Conservation (phyloP, 805 yeast genomes). For the Monosporozyma yasuniensis region DNA sequence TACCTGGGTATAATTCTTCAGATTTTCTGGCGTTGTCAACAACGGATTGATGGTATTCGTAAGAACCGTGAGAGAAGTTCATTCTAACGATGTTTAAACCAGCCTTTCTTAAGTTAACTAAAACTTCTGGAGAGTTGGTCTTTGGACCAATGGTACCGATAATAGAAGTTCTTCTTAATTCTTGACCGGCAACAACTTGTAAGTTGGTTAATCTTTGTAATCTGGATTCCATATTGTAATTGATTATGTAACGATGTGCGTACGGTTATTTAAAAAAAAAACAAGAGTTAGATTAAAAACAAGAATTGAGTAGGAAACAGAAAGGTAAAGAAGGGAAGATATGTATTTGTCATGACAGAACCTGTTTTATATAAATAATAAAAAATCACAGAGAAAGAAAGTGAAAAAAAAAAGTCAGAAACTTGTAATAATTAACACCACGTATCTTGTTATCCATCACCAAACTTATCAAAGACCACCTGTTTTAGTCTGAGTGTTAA, state of each 20-base stretch:
- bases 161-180: slow-evolving; percentile 88
- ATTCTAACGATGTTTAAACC: slow-evolving; percentile 96
- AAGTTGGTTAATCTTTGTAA: slow-evolving; percentile 78
- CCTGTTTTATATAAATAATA: too few species aligned
- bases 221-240: slow-evolving; percentile 32
- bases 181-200: slow-evolving; percentile 70
- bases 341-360: background rate
- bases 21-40: slow-evolving; percentile 94
- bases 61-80: slow-evolving; percentile 98
- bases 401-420: too few species aligned
- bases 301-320: background rate
- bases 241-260: slow-evolving; percentile 1
- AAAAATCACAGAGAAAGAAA: too few species aligned
- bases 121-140: slow-evolving; percentile 80
- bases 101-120: slow-evolving; percentile 86
- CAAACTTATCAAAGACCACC: too few species aligned
- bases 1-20: slow-evolving; percentile 81
- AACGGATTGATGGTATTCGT: slow-evolving; percentile 96
- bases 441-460: too few species aligned
- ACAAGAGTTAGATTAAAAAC: background rate
- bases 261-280: slow-evolving; percentile 1
- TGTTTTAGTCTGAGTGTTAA: too few species aligned
- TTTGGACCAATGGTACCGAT: slow-evolving; percentile 99
- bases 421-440: too few species aligned
- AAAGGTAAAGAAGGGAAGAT: background rate